Conservation (phyloP, 306 rosid genomes). For the Neltuma alba region DNA sequence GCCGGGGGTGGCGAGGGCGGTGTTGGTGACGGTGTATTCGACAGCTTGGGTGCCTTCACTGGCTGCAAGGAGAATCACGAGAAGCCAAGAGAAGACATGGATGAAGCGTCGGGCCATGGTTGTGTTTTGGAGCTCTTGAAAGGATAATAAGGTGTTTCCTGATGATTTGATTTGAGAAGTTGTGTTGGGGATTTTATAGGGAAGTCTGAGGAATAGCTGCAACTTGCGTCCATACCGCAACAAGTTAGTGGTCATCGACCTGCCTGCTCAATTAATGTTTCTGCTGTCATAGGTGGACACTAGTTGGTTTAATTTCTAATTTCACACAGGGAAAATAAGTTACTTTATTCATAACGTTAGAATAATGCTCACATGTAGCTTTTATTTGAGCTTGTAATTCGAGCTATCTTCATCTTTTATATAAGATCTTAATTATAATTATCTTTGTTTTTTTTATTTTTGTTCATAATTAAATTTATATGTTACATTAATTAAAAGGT, state of each 20-base stretch:
- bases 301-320: background rate
- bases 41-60: slow-evolving; percentile 36
- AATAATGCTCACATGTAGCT: too few relatives aligned
- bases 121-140: slow-evolving; percentile 13
- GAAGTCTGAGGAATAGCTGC: background rate
- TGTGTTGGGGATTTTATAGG: slow-evolving; percentile 5
- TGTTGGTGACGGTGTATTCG: slow-evolving; percentile 45
- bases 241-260: background rate
- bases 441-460: too few relatives aligned
- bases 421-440: too few relatives aligned
- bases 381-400: too few relatives aligned
- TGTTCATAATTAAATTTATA: too few relatives aligned
- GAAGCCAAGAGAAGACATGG: background rate
- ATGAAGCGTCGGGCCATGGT: background rate
- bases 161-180: background rate
- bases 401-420: too few relatives aligned
- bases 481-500: too few relatives aligned
- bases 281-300: too few relatives aligned
- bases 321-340: background rate
- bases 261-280: too few relatives aligned
- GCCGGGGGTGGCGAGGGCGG: background rate
- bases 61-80: background rate
- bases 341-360: background rate
- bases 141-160: background rate
- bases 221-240: background rate